A percentile compares a stretch with the other conserved stretches of the same genome.
These are phyloP conservation scores for Ormosia semicastrata DNA, from an alignment of 306 rosid genomes.

Conservation along the genomic window DNA sequence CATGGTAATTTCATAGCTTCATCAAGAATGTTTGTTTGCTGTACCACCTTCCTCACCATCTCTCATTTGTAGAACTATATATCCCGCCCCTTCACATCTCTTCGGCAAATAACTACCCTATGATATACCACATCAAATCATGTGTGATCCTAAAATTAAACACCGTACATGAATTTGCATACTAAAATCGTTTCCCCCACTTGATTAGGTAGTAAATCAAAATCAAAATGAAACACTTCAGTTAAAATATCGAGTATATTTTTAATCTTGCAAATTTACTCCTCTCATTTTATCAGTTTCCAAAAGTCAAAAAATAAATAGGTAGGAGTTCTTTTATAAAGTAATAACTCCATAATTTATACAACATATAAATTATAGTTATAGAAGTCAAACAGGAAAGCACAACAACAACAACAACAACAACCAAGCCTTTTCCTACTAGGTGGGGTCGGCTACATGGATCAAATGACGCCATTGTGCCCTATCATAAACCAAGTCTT, in stretches of 20 bases:
- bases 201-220: background rate
- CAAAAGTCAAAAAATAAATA: background rate
- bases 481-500: too few relatives aligned
- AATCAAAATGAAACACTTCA: background rate
- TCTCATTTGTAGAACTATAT: background rate
- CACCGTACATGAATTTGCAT: background rate
- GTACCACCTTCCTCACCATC: background rate
- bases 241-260: background rate
- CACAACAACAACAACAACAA: too few relatives aligned
- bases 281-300: background rate
- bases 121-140: background rate
- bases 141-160: background rate
- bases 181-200: background rate
- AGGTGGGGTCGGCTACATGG: too few relatives aligned
- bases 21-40: background rate
- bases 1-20: background rate
- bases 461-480: too few relatives aligned
- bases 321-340: background rate
- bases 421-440: too few relatives aligned
- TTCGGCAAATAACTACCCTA: background rate
- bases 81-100: background rate
- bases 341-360: background rate
- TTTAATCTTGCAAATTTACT: background rate
- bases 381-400: background rate
- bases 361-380: background rate